These are phyloP conservation scores for Spencermartinsiella ligniputridi DNA, from an alignment of 1,139 yeast species.

Conservation along the genomic window DNA sequence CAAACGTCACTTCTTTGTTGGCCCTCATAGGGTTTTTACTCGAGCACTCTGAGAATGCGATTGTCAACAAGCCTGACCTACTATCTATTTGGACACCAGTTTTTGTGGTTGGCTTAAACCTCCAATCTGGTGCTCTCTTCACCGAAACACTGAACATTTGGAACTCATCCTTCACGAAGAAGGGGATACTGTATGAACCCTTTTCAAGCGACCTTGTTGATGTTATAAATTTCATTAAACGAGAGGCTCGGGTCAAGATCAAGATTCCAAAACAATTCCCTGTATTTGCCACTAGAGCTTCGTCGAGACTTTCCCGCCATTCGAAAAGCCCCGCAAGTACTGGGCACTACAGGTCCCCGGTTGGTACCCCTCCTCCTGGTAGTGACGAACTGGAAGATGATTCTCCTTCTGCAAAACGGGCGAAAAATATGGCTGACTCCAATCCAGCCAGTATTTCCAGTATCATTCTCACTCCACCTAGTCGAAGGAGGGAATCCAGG, in stretches of 20 bases:
- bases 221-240: slow-evolving; percentile 8
- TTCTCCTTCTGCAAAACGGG: not conserved
- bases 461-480: not conserved
- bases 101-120: slow-evolving; percentile 9
- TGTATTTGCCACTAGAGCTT: slow-evolving; percentile 7
- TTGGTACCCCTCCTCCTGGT: not conserved
- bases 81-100: not conserved
- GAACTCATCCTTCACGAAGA: slow-evolving; percentile 10
- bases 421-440: not conserved
- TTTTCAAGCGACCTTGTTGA: slow-evolving; percentile 12
- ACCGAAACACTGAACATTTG: slow-evolving; percentile 6
- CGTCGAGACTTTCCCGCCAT: slow-evolving; percentile 2
- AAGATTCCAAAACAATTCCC: slow-evolving; percentile 14
- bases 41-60: not conserved
- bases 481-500: slow-evolving; percentile 1
- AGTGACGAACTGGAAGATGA: not conserved
- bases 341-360: not conserved
- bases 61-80: not conserved
- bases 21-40: not conserved
- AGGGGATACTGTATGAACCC: slow-evolving; percentile 9
- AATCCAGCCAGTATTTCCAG: not conserved
- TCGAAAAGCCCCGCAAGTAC: not conserved
- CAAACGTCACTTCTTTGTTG: not conserved
- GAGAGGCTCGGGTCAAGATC: slow-evolving; percentile 1
- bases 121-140: not conserved